A percentile compares a stretch with the other conserved stretches of the same genome.
These are phyloP conservation scores for Sinapis alba DNA, from an alignment of 441 rosid genomes.

Conservation along the genomic window DNA sequence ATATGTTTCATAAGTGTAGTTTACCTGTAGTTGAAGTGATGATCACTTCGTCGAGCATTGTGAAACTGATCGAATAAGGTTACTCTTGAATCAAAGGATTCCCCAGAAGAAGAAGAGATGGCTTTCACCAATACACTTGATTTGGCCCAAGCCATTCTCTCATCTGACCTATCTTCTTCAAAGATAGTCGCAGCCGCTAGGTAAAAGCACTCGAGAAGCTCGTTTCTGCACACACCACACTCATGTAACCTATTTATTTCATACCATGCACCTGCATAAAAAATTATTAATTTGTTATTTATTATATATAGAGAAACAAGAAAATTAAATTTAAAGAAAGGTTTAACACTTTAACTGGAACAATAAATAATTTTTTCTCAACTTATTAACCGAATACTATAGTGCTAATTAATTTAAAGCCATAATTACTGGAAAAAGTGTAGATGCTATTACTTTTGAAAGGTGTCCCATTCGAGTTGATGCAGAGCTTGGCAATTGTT, in stretches of 20 bases:
- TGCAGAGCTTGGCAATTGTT: constrained; percentile 81
- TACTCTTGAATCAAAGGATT: constrained; percentile 45
- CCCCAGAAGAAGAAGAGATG: constrained; percentile 42
- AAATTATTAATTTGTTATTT: not conserved
- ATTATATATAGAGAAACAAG: too few species aligned
- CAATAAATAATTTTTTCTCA: too few species aligned
- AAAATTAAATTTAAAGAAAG: too few species aligned
- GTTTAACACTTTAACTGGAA: too few species aligned
- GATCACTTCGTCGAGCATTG: constrained; percentile 15
- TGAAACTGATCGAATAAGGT: constrained; percentile 54
- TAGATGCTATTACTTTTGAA: too few species aligned
- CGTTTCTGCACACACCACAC: constrained; percentile 50
- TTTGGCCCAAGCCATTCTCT: constrained; percentile 86
- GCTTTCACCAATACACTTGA: constrained; percentile 56
- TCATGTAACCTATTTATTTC: constrained; percentile 47
- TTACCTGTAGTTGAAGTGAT: constrained; percentile 32
- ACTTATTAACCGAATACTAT: too few species aligned
- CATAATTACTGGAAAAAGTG: too few species aligned
- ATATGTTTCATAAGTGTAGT: not conserved
- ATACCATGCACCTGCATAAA: constrained; percentile 94
- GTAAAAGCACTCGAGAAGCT: constrained; percentile 57
- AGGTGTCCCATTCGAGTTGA: too few species aligned
- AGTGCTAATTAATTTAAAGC: too few species aligned
- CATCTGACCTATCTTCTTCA: constrained; percentile 71
- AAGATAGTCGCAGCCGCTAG: constrained; percentile 73